A percentile compares a stretch with the other conserved stretches of the same genome.
phyloP scores from a whole-genome alignment of 2,329 filamentous ascomycete species.

The Leptoxyphium fumago region DNA sequence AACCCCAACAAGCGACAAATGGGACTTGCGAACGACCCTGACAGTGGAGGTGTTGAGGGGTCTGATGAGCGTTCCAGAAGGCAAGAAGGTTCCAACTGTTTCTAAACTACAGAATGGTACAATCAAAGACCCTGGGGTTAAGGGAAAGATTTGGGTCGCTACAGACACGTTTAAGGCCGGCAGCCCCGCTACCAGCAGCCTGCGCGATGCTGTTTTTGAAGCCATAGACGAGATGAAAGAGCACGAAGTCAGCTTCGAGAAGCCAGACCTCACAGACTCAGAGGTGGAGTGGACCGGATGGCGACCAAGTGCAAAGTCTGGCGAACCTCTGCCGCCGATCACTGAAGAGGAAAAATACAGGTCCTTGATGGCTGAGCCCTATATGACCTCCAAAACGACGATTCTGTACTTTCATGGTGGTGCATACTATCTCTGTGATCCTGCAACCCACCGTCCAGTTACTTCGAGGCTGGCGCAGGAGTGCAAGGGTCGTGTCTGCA shows the following conservation, averaged over 20 bases:
- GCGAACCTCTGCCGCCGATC: constrained; percentile 39
- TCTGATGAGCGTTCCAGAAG: constrained; percentile 33
- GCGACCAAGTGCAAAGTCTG: constrained; percentile 37
- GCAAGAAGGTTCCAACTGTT: constrained; percentile 35
- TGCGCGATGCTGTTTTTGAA: constrained; percentile 43
- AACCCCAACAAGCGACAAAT: constrained; percentile 58
- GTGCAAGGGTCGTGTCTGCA: constrained; percentile 53
- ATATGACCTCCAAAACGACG: constrained; percentile 40
- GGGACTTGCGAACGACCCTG: constrained; percentile 63
- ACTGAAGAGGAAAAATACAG: constrained; percentile 51
- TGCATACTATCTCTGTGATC: constrained; percentile 59
- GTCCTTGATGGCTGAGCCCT: constrained; percentile 51
- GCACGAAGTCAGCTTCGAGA: constrained; percentile 22
- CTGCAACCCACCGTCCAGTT: constrained; percentile 46
- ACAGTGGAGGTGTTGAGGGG: constrained; percentile 57
- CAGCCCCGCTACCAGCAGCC: constrained; percentile 29
- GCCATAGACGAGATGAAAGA: constrained; percentile 42
- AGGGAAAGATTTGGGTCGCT: constrained; percentile 70
- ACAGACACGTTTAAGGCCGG: constrained; percentile 50
- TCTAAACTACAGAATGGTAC: constrained; percentile 49
- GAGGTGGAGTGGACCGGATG: constrained; percentile 68
- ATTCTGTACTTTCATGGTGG: constrained; percentile 66
- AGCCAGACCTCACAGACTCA: constrained; percentile 42
- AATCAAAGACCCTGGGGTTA: constrained; percentile 50
- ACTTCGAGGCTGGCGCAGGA: constrained; percentile 49